Conservation (phyloP, 768 basidiomycete genomes). For the Rhizopogon roseolus region DNA sequence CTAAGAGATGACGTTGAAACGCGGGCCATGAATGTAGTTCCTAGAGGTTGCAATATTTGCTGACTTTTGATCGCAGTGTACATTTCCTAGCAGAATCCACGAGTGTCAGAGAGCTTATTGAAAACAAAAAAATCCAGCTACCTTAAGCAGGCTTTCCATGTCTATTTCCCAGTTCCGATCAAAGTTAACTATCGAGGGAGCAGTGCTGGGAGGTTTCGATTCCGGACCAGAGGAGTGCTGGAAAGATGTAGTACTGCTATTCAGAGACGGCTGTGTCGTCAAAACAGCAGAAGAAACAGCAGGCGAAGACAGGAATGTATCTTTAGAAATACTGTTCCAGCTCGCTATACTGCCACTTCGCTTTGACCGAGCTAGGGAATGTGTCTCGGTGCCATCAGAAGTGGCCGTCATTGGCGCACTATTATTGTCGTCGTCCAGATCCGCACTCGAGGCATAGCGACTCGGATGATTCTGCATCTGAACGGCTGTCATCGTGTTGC, state of each 20-base stretch:
- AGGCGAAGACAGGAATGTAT: constrained; percentile 42
- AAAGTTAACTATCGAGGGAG: constrained; percentile 38
- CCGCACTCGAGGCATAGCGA: constrained; percentile 51
- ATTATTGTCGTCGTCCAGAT: constrained; percentile 62
- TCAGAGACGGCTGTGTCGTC: constrained; percentile 35
- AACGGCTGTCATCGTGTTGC: constrained; percentile 86
- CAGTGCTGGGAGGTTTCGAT: constrained; percentile 27
- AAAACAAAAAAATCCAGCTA: constrained; percentile 22
- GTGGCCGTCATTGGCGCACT: constrained; percentile 52
- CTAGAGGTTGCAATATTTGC: constrained; percentile 82
- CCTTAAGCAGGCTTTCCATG: constrained; percentile 85
- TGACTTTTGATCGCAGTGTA: constrained; percentile 88
- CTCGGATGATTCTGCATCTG: constrained; percentile 68
- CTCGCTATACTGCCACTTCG: constrained; percentile 82
- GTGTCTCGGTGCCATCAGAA: constrained; percentile 54
- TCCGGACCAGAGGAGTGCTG: constrained; percentile 44
- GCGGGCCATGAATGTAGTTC: constrained; percentile 35
- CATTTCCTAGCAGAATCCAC: constrained; percentile 64
- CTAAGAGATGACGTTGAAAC: constrained; percentile 53
- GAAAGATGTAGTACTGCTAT: constrained; percentile 64
- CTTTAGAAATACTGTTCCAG: constrained; percentile 75
- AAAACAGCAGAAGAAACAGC: constrained; percentile 29
- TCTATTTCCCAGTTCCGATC: constrained; percentile 80
- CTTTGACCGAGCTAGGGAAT: constrained; percentile 48
- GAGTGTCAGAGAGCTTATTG: constrained; percentile 1